A percentile compares a stretch with the other conserved stretches of the same genome.
These are phyloP conservation scores for Fusarium mexicanum DNA, from an alignment of 2,329 filamentous ascomycete genomes.

Conservation along the genomic window DNA sequence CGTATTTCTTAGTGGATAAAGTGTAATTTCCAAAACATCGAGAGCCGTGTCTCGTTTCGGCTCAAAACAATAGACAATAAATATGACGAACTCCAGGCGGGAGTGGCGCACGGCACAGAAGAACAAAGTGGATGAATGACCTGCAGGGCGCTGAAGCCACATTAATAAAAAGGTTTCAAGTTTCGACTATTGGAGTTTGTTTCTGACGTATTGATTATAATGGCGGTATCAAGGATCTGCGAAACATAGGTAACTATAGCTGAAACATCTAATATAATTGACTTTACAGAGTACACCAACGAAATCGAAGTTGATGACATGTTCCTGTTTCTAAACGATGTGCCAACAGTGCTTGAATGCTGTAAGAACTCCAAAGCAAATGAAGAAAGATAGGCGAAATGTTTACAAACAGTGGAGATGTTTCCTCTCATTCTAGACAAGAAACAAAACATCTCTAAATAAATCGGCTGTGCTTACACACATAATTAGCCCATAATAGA, in stretches of 20 bases:
- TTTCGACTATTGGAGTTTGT: neutral
- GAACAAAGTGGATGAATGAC: conserved; percentile 2
- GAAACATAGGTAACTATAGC: neutral
- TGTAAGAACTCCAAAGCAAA: neutral
- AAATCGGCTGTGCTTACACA: neutral
- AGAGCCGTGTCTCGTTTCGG: conserved; percentile 23
- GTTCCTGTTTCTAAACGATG: neutral
- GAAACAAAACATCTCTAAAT: neutral
- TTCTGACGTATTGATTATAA: neutral
- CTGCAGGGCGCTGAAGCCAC: conserved; percentile 21
- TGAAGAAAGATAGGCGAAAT: neutral
- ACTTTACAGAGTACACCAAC: neutral
- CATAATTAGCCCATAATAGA: neutral
- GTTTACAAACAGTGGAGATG: neutral
- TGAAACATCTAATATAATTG: neutral
- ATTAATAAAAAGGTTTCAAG: neutral
- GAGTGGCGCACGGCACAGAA: conserved; percentile 17
- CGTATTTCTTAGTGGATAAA: neutral
- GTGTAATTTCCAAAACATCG: neutral
- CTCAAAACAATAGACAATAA: conserved; percentile 8
- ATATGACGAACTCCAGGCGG: conserved; percentile 2
- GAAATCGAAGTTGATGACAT: neutral
- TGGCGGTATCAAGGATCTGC: neutral
- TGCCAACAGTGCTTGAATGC: neutral
- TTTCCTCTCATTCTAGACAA: conserved; percentile 1